Evolutionary conservation across 331 rosid genomes (phyloP).

Genomic region (Malus hybrid): DNA sequence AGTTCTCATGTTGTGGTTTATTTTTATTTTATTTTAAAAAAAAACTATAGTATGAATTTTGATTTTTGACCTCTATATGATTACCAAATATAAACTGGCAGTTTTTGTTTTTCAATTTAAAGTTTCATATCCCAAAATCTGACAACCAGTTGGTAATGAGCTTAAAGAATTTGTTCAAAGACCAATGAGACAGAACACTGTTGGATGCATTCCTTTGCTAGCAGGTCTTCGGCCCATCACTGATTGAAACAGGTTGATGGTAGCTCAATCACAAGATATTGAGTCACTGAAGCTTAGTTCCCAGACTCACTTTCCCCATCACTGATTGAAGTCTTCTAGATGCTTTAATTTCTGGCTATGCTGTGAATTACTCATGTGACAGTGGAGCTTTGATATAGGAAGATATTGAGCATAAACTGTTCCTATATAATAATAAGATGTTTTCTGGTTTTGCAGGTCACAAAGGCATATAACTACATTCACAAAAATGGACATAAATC

Average conservation of each 20-base stretch:
- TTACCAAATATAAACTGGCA: not conserved
- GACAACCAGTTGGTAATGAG: not conserved
- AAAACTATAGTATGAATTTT: not conserved
- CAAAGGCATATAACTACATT: constrained; percentile 88
- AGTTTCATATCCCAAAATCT: not conserved
- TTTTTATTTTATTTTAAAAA: not conserved
- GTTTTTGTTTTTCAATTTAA: not conserved
- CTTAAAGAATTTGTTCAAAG: not conserved
- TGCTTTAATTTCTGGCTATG: not conserved
- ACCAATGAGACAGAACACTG: too few species aligned
- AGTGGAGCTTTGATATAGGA: not conserved
- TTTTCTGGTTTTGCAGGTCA: constrained; percentile 41
- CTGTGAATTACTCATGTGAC: not conserved
- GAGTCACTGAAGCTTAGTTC: too few species aligned
- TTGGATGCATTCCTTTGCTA: too few species aligned
- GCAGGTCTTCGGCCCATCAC: too few species aligned
- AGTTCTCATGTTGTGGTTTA: constrained; percentile 7
- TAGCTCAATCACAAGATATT: too few species aligned
- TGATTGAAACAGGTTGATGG: too few species aligned
- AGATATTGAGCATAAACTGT: not conserved
- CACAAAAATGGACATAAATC: constrained; percentile 90
- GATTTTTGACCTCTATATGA: not conserved
- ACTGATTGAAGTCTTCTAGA: not conserved
- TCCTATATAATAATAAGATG: not conserved
- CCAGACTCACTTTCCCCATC: not conserved